Evolutionary conservation across 2,329 filamentous ascomycete species (phyloP).

Genomic region (Paraphaeosphaeria minitans): DNA sequence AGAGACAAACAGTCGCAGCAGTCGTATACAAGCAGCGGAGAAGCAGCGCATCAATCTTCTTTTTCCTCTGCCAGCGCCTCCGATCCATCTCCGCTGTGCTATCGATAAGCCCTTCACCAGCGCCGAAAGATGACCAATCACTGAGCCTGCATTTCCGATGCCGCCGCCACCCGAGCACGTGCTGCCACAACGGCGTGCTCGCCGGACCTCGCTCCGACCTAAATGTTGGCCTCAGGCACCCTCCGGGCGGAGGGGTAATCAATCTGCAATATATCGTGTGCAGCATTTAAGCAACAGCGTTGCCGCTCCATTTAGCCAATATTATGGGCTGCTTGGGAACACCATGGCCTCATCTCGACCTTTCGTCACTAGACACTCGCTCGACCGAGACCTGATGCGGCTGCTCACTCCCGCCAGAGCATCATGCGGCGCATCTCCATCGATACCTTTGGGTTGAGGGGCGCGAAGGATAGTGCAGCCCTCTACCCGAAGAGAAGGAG

Average conservation of each 20-base stretch:
- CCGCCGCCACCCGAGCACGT: conserved; percentile 26
- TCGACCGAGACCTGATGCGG: conserved; percentile 18
- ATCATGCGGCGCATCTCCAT: conserved; percentile 38
- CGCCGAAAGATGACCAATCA: conserved; percentile 12
- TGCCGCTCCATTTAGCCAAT: conserved; percentile 39
- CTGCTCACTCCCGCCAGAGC: conserved; percentile 2
- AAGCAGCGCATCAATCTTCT: conserved; percentile 11
- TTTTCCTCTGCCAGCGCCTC: conserved; percentile 15
- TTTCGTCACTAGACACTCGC: conserved; percentile 2
- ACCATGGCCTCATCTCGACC: conserved; percentile 27
- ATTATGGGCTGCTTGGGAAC: conserved; percentile 16
- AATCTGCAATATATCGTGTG: conserved; percentile 26
- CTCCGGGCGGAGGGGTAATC: conserved; percentile 16
- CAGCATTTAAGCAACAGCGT: conserved; percentile 15
- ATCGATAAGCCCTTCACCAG: conserved; percentile 37
- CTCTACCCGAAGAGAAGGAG: conserved; percentile 27
- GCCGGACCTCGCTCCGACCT: conserved; percentile 8
- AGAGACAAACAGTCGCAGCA: conserved; percentile 28
- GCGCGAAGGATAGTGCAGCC: conserved; percentile 19
- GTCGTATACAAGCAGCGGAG: conserved; percentile 7
- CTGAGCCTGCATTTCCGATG: conserved; percentile 28
- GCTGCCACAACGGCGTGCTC: conserved; percentile 9
- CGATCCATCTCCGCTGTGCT: conserved; percentile 21
- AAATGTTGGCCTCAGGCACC: conserved; percentile 12
- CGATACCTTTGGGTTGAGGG: conserved; percentile 34